A percentile compares a stretch with the other conserved stretches of the same genome.
These are phyloP conservation scores for Adiantum capillusveneris DNA, from an alignment of 75 land plant genomes.

Conservation along the genomic window DNA sequence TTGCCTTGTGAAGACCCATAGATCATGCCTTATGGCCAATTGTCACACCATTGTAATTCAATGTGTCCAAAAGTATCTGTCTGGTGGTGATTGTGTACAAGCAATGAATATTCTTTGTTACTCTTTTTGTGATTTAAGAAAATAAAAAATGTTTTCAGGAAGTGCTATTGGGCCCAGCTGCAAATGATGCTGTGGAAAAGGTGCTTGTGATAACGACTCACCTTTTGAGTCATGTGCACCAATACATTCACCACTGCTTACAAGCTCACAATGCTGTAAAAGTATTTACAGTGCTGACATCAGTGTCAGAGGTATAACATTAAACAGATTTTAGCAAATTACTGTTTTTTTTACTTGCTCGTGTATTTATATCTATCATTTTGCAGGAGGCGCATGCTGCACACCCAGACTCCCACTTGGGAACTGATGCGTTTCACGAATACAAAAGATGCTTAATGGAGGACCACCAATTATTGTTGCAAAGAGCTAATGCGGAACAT, in stretches of 20 bases:
- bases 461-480: constrained; percentile 59
- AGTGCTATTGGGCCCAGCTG: constrained; percentile 31
- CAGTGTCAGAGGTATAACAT: constrained; percentile 79
- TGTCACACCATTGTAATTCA: too few relatives aligned
- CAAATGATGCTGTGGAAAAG: constrained; percentile 41
- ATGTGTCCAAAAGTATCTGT: too few relatives aligned
- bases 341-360: background rate
- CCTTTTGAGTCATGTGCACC: constrained; percentile 86
- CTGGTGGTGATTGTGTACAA: too few relatives aligned
- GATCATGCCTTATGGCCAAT: too few relatives aligned
- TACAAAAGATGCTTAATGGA: constrained; percentile 73
- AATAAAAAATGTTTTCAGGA: constrained; percentile 25
- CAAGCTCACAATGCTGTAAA: constrained; percentile 44
- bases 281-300: constrained; percentile 60
- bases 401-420: constrained; percentile 79
- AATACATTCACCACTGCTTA: constrained; percentile 71
- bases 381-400: constrained; percentile 75
- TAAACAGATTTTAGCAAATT: too few relatives aligned
- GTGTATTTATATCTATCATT: too few relatives aligned
- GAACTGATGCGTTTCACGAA: constrained; percentile 88
- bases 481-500: constrained; percentile 2
- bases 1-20: too few relatives aligned
- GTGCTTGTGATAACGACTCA: constrained; percentile 71
- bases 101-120: too few relatives aligned
- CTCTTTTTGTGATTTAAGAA: too few relatives aligned